Evolutionary conservation across 352 stramenopile genomes (phyloP), one percentile per base, ranked within the genome.

Genomic region (Stramenopiles sp.): DNA sequence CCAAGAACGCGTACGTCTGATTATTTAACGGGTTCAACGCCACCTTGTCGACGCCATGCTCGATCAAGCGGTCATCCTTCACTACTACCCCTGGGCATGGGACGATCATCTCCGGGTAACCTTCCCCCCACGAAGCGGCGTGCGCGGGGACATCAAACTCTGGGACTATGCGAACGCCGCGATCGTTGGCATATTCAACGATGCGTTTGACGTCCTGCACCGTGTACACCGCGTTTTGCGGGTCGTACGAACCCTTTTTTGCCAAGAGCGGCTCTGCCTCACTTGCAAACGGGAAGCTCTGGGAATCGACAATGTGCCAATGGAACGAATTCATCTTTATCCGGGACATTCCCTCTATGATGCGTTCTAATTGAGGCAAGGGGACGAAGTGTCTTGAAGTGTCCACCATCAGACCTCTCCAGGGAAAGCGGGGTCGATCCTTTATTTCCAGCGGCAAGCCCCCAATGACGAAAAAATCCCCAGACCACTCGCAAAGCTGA

Each of bases 331-430:
- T 86, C 31, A 86, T 76, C 79, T 85, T 85, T 33, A 74, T 71
- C 36, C 77, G 80, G 6, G 79, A 49, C 32, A 85, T 34, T 3
- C 77, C 74, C 49, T 83, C 76, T 37, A 85, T 74, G 63, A 83
- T 73, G 4, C 48, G 4, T 49, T 82, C 53, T 1, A 86, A 32
- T 30, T 34, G 74, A 25, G 77, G 4, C 0, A 88, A 35, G 4
- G 84, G 82, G 4, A 86, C 76, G 77, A 83, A 91, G 79, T 91
- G 86, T 4, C 86, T 78, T 32, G 79, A 76, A 0, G 82, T 83
- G 79, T 91, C 86, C 69, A 91, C 81, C 73, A 90, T 74, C 25
- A 90, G 77, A n/a, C 84, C 86, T 73, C 86, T 84, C 76, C 84
- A 85, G 4, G 75, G 43, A 76, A 86, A 89, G 37, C 78, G 75